Base-by-base conservation (phyloP, 352 stramenopile genomes). In the Pythium insidiosum region DNA sequence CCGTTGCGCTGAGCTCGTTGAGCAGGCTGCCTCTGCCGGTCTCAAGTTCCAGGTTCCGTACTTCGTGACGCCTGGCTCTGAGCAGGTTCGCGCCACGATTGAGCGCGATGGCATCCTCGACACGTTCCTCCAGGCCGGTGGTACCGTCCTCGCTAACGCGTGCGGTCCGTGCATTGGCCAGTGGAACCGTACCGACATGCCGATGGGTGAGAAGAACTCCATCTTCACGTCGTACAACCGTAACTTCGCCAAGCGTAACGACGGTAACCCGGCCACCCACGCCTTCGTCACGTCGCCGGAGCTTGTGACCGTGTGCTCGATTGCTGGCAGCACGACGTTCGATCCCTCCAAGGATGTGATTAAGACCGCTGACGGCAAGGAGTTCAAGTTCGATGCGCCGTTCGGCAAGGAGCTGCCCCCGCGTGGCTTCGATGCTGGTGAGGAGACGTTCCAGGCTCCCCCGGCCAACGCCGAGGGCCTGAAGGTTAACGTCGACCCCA, bases 171-270 rank as follows among this genome's bases (percentile, higher is more conserved):
- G 88, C 73, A 97, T 97, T 82, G 88, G 88, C 19, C 86, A 96
- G 81, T 97, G 88, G 88, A 96, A 97, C 71, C 84, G 88, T 56
- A 78, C 61, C 5, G 85, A 96, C 53, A 68, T 93, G 54, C 63
- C 84, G 30, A 73, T 77, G 68, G 86, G 84, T 56, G 68, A 77
- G 58, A 92, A 91, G 63, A 97, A 97, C 78, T 95, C 85, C 44
- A 97, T 97, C 62, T 85, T 97, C 57, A 96, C 86, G 40, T 97
- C 88, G 44, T 97, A 96, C 73, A 97, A 97, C 84, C 72, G 88
- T 62, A 97, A 97, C 78, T 97, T 97, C 38, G 85, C 85, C 50
- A 96, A 96, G 82, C 84, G 88, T 69, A 93, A 94, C 71, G 88
- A 97, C 53, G 88, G 87, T 34, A 97, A 97, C 78, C 86, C 86